These are phyloP conservation scores for Talaromyces sp. DNA, from an alignment of 2,329 filamentous ascomycete genomes.

Conservation along the genomic window DNA sequence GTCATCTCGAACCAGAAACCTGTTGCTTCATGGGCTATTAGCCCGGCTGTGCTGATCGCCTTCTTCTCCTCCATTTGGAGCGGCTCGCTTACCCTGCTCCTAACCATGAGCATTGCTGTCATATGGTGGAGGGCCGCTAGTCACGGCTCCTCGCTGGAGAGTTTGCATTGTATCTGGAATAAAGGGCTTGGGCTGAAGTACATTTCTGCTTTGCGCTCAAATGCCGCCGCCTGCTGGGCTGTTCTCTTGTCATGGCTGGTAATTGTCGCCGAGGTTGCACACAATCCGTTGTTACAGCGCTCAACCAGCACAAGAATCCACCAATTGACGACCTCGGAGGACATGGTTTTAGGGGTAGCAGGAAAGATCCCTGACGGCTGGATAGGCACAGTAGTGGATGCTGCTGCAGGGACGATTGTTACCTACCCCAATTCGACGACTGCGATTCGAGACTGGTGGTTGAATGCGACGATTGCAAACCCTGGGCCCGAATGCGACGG, in stretches of 20 bases:
- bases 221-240: neutral
- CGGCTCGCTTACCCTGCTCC: neutral
- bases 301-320: neutral
- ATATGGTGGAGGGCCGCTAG: constrained; percentile 1
- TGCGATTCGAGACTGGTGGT: neutral
- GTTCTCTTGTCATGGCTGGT: neutral
- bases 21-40: neutral
- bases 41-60: neutral
- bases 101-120: neutral
- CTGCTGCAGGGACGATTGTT: neutral
- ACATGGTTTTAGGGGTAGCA: neutral
- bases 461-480: neutral
- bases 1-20: constrained; percentile 1
- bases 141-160: neutral
- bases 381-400: neutral
- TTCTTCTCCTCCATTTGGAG: neutral
- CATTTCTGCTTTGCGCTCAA: neutral
- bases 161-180: constrained; percentile 1
- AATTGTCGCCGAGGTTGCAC: neutral
- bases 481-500: neutral
- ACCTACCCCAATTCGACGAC: neutral
- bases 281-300: constrained; percentile 1
- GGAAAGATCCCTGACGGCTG: neutral
- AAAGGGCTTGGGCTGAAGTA: neutral
- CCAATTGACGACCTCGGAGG: neutral